Evolutionary conservation across 108 stramenopile species (phyloP).

Genomic region (Licmophora abbreviata): DNA sequence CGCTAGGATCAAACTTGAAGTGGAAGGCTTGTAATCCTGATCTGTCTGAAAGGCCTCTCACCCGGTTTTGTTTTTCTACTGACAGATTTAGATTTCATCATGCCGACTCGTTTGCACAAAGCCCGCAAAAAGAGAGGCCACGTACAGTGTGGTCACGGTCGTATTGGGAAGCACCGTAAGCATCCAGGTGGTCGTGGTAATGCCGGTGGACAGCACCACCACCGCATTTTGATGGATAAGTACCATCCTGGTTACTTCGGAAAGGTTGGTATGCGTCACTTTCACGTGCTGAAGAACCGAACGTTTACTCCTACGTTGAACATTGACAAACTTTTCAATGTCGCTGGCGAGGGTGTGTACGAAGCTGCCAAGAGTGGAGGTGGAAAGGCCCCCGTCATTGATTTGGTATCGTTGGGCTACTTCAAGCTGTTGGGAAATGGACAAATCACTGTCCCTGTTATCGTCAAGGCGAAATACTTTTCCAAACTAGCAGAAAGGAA

Average conservation of each 20-base stretch:
- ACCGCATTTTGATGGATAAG: constrained; percentile 98
- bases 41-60: no score
- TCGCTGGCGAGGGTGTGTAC: constrained; percentile 92
- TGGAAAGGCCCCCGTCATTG: constrained; percentile 98
- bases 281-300: constrained; percentile 91
- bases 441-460: constrained; percentile 90
- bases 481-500: constrained; percentile 98
- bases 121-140: constrained; percentile 99
- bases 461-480: constrained; percentile 99
- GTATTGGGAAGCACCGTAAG: constrained; percentile 99
- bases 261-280: constrained; percentile 99
- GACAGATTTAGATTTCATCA: no score
- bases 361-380: constrained; percentile 92
- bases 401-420: constrained; percentile 91
- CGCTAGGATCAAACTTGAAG: no score
- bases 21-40: no score
- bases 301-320: constrained; percentile 91
- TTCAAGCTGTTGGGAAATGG: constrained; percentile 99
- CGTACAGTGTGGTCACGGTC: constrained; percentile 98
- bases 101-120: constrained; percentile 93
- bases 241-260: constrained; percentile 99
- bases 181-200: constrained; percentile 99
- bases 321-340: constrained; percentile 97
- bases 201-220: constrained; percentile 99
- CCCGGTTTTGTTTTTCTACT: no score